phyloP scores from a whole-genome alignment of 2,329 filamentous ascomycete species.

The Pyrenophora graminea region DNA sequence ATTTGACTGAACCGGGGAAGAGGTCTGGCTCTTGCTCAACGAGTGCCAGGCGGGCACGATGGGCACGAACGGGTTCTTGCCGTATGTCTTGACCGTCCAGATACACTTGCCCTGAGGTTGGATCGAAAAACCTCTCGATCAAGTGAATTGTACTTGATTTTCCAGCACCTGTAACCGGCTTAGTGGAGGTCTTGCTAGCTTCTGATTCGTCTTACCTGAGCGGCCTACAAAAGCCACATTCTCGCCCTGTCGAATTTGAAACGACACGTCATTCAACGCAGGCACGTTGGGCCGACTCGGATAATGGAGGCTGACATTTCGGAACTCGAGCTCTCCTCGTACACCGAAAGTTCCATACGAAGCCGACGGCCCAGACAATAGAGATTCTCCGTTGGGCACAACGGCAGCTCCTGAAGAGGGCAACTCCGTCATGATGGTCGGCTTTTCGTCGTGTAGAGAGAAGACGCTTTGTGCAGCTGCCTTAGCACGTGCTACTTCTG shows the following conservation, averaged over 20 bases:
- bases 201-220: slow-evolving; percentile 29
- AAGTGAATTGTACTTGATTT: slow-evolving; percentile 53
- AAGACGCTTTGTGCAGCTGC: slow-evolving; percentile 52
- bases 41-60: slow-evolving; percentile 49
- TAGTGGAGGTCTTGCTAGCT: background rate
- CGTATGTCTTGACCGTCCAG: slow-evolving; percentile 51
- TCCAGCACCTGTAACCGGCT: slow-evolving; percentile 41
- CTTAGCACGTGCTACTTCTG: slow-evolving; percentile 52
- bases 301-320: slow-evolving; percentile 40
- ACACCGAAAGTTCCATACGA: slow-evolving; percentile 27
- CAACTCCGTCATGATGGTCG: slow-evolving; percentile 43
- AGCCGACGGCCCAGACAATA: slow-evolving; percentile 20
- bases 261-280: slow-evolving; percentile 46
- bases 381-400: slow-evolving; percentile 3
- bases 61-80: slow-evolving; percentile 40
- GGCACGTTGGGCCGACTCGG: slow-evolving; percentile 35
- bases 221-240: slow-evolving; percentile 51
- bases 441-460: slow-evolving; percentile 47
- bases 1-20: slow-evolving; percentile 50
- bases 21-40: slow-evolving; percentile 53
- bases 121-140: slow-evolving; percentile 54
- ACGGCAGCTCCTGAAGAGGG: background rate
- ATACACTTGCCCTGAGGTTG: slow-evolving; percentile 45
- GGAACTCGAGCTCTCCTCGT: slow-evolving; percentile 40
- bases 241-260: slow-evolving; percentile 46